Evolutionary conservation across 345 rosid genomes (phyloP).

Genomic region (Eucalyptus urophylla): DNA sequence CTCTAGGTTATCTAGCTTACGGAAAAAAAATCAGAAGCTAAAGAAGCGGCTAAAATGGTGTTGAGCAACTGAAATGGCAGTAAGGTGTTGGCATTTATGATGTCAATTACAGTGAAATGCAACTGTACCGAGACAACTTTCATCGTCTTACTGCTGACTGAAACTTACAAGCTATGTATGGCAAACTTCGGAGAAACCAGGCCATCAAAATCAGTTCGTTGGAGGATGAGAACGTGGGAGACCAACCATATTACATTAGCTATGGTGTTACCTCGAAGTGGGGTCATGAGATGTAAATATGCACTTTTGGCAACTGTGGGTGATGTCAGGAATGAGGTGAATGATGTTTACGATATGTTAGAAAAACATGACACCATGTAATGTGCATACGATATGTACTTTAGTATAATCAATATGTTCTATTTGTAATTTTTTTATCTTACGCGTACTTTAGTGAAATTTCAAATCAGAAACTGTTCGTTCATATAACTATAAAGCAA

Average conservation of each 20-base stretch:
- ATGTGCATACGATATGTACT: not conserved
- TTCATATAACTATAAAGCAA: fast-evolving
- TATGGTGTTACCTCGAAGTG: fast-evolving
- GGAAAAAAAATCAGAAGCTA: not conserved
- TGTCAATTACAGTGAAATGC: not conserved
- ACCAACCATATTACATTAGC: not conserved
- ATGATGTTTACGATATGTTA: not conserved
- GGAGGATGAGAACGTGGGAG: not conserved
- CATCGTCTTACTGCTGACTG: not conserved
- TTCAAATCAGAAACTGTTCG: not conserved
- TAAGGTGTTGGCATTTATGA: not conserved
- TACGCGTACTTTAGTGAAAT: fast-evolving
- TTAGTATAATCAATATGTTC: not conserved
- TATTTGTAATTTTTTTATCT: too few species aligned
- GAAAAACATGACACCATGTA: not conserved
- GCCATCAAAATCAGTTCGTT: not conserved
- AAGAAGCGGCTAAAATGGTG: not conserved
- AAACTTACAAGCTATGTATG: not conserved
- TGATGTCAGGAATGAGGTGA: not conserved
- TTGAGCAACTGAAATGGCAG: not conserved
- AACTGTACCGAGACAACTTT: not conserved
- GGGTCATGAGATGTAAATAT: not conserved
- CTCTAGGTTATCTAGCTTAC: too few species aligned
- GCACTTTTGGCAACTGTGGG: not conserved
- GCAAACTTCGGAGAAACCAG: not conserved